Conservation (phyloP, 768 basidiomycete species). For the Calocybe gangraenosa region DNA sequence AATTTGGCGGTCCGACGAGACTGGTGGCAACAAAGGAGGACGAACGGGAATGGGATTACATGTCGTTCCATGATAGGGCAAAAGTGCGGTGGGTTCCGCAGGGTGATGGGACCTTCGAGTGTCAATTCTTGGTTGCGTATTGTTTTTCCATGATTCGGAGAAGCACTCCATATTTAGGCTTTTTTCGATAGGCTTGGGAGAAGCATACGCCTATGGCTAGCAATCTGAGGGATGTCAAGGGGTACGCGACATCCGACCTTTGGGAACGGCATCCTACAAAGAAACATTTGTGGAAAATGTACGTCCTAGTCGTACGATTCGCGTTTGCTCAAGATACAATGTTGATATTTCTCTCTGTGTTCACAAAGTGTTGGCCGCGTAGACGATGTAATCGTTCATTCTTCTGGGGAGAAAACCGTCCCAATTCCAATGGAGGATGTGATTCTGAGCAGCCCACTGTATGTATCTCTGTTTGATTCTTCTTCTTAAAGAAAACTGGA, state of each 20-base stretch:
- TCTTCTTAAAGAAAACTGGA: no score
- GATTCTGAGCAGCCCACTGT: slow-evolving; percentile 16
- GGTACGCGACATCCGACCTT: slow-evolving; percentile 34
- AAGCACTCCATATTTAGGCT: not conserved
- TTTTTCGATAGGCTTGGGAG: slow-evolving; percentile 18
- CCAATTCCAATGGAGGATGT: slow-evolving; percentile 29
- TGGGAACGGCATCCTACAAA: slow-evolving; percentile 33
- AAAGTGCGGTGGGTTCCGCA: slow-evolving; percentile 28
- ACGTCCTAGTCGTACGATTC: not conserved
- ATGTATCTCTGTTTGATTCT: not conserved
- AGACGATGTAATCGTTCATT: slow-evolving; percentile 33
- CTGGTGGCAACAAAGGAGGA: slow-evolving; percentile 11
- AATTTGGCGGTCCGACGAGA: slow-evolving; percentile 20
- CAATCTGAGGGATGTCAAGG: slow-evolving; percentile 28
- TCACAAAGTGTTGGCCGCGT: slow-evolving; percentile 32
- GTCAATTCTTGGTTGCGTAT: slow-evolving; percentile 28
- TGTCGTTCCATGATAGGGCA: slow-evolving; percentile 20
- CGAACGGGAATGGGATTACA: slow-evolving; percentile 27
- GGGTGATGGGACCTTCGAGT: slow-evolving; percentile 33
- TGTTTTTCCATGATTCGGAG: not conserved
- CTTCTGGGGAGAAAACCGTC: slow-evolving; percentile 32
- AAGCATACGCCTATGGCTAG: slow-evolving; percentile 23
- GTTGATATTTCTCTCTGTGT: not conserved
- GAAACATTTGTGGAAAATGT: slow-evolving; percentile 31
- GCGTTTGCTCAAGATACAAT: not conserved